Base-by-base conservation (phyloP, 371 early-diverging fungal species). In the Apophysomyces sp. region DNA sequence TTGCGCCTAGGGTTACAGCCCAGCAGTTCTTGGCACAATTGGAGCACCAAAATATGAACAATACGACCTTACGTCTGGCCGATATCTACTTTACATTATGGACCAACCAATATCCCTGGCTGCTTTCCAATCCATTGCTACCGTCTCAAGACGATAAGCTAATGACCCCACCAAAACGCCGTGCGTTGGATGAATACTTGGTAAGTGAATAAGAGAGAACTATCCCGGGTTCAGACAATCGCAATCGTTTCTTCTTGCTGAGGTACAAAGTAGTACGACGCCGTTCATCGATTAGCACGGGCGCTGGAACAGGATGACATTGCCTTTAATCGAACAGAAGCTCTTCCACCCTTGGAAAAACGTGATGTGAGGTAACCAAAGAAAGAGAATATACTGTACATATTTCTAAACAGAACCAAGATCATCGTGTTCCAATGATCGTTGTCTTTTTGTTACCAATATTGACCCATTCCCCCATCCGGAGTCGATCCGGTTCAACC, bases 61-160 rank as follows among this genome's bases (percentile, higher is more conserved):
- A 62, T 65, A 72, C 62, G n/a, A 70, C 77, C 39, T 56, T 77
- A 36, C 67, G 63, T 29, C 64, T 73, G 37, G 76, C 76, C 3
- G 84, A 85, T 40, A 71, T 80, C 65, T 81, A 79, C 55, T 86
- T 87, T 62, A 76, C 82, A 2, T 74, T 87, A 40, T 83, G 85
- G 81, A 71, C 78, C 7, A 86, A 85, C 55, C 83, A 83, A 52
- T 85, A 84, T 49, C 88, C 88, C 9, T 85, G 77, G 57, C 62
- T 86, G n/a, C 65, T 87, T 27, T 77, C 81, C 52, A 87, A 86
- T 53, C 80, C 85, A 1, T 71, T 84, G 13, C 24, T 68, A 9
- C 52, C 66, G 0, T 40, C 21, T 21, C n/a, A 44, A 21, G 49
- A 44, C 21, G 49, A 44, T 21, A 9, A 26, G 68, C 63, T 11